phyloP scores from a whole-genome alignment of 495 filamentous ascomycete species.

The Xylaria sp. region DNA sequence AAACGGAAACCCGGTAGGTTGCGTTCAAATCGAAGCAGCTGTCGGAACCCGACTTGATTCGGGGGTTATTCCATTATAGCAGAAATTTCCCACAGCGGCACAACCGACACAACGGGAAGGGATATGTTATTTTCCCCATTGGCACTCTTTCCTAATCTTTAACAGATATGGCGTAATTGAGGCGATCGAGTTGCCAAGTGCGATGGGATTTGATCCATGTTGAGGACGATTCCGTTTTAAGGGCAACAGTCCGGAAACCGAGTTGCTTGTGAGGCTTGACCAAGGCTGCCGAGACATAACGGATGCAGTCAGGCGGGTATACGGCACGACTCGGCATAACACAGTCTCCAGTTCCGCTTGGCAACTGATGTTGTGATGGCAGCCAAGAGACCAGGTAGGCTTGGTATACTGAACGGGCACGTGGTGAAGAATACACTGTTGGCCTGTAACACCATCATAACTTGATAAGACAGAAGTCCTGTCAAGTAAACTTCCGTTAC shows the following conservation, averaged over 20 bases:
- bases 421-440: neutral
- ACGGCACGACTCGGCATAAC: slow-evolving; percentile 1
- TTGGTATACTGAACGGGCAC: neutral
- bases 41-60: neutral
- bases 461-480: neutral
- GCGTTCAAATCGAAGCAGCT: neutral
- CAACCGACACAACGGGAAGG: neutral
- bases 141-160: neutral
- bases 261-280: neutral
- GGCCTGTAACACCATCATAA: neutral
- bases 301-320: neutral
- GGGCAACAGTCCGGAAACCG: neutral
- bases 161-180: neutral
- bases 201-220: slow-evolving; percentile 12
- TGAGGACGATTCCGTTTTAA: neutral
- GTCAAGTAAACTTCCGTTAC: neutral
- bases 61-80: slow-evolving; percentile 2
- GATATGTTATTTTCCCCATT: neutral
- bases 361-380: slow-evolving; percentile 16
- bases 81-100: neutral
- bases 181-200: slow-evolving; percentile 11
- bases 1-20: neutral
- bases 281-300: slow-evolving; percentile 5
- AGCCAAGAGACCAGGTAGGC: neutral
- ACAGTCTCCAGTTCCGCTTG: slow-evolving; percentile 2